Percentiles rank a stretch among this genome's conserved stretches.
These are phyloP conservation scores for Metschnikowia kofuensis DNA, from an alignment of 805 yeast species.

Conservation along the genomic window DNA sequence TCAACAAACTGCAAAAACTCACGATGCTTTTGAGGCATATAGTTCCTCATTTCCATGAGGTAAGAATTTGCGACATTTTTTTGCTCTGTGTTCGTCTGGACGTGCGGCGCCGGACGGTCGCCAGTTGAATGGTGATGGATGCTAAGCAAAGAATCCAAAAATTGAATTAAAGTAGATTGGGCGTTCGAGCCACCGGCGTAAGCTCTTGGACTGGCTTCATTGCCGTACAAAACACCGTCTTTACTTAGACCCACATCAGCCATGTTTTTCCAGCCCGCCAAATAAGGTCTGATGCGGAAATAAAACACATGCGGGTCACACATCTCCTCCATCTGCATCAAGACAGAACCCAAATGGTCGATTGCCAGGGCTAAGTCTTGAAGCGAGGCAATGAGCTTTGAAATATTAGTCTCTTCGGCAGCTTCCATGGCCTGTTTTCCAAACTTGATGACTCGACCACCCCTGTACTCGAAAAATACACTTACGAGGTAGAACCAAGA, in stretches of 20 bases:
- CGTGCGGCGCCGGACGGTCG: slow-evolving; percentile 36
- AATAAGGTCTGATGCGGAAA: slow-evolving; percentile 78
- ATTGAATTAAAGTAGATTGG: slow-evolving; percentile 85
- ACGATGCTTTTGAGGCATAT: slow-evolving; percentile 88
- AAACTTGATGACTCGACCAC: slow-evolving; percentile 64
- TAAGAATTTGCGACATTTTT: slow-evolving; percentile 41
- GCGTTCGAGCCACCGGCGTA: slow-evolving; percentile 94
- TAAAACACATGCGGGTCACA: slow-evolving; percentile 93
- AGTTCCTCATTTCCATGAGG: slow-evolving; percentile 77
- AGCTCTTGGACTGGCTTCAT: slow-evolving; percentile 49
- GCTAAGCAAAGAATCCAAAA: slow-evolving; percentile 71
- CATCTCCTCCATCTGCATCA: slow-evolving; percentile 86
- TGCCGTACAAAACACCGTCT: slow-evolving; percentile 76
- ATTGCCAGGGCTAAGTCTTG: slow-evolving; percentile 71
- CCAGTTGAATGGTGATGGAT: slow-evolving; percentile 83
- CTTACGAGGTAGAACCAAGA: slow-evolving; percentile 91
- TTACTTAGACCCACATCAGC: slow-evolving; percentile 69
- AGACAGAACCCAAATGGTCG: slow-evolving; percentile 66
- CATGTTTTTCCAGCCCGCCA: slow-evolving; percentile 96
- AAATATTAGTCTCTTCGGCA: slow-evolving; percentile 46
- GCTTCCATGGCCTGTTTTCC: slow-evolving; percentile 68
- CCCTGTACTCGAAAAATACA: slow-evolving; percentile 79
- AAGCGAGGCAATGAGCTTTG: slow-evolving; percentile 43
- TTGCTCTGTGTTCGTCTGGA: slow-evolving; percentile 14
- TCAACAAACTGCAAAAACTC: slow-evolving; percentile 65